Conservation (phyloP, 495 filamentous ascomycete genomes). For the Elaphomyces granulatus region DNA sequence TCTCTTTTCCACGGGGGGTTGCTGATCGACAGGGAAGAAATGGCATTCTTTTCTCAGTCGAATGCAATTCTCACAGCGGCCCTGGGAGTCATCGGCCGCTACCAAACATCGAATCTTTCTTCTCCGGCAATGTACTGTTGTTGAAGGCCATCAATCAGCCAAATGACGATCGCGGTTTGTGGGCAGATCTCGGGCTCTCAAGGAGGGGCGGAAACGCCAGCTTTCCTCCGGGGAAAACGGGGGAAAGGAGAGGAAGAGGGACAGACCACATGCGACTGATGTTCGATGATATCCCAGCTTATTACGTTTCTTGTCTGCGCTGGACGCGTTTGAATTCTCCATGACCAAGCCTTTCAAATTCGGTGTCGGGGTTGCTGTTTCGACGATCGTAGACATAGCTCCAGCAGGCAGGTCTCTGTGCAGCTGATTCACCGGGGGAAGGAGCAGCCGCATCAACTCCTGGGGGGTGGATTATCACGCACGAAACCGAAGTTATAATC, state of each 20-base stretch:
- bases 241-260: too few species aligned
- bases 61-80: slow-evolving; percentile 91
- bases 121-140: slow-evolving; percentile 75
- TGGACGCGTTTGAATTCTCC: slow-evolving; percentile 30
- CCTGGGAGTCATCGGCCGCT: slow-evolving; percentile 59
- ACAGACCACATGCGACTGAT: slow-evolving; percentile 81
- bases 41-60: slow-evolving; percentile 91
- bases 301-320: slow-evolving; percentile 79
- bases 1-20: slow-evolving; percentile 44
- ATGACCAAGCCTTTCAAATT: slow-evolving; percentile 42
- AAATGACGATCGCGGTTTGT: not conserved
- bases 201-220: too few species aligned
- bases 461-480: too few species aligned
- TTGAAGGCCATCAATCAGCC: not conserved
- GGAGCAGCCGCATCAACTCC: not conserved
- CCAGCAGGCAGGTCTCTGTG: slow-evolving; percentile 15
- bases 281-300: slow-evolving; percentile 96
- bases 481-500: not conserved
- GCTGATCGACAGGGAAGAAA: slow-evolving; percentile 86
- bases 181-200: too few species aligned
- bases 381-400: slow-evolving; percentile 36
- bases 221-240: too few species aligned
- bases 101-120: slow-evolving; percentile 92
- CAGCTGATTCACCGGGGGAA: slow-evolving; percentile 3
- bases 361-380: slow-evolving; percentile 51